These are phyloP conservation scores for Cercophora sp. DNA, from an alignment of 495 filamentous ascomycete species.

Conservation along the genomic window DNA sequence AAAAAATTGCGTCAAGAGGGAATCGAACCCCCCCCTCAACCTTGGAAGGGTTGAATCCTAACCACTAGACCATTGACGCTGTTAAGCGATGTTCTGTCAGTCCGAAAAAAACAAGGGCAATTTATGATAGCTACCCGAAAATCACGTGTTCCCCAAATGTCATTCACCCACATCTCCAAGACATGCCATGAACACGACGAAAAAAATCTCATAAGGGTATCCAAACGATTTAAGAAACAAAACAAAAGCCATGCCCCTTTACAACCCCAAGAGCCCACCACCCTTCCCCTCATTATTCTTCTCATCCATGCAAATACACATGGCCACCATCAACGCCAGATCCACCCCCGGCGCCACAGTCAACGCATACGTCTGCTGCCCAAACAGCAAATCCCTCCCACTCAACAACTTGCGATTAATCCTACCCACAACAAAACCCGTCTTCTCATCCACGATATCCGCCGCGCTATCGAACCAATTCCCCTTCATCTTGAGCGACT, in stretches of 20 bases:
- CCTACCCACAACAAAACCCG: slow-evolving; percentile 43
- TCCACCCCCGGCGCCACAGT: slow-evolving; percentile 58
- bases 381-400: slow-evolving; percentile 49
- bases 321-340: slow-evolving; percentile 53
- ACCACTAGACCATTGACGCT: slow-evolving; percentile 12
- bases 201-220: background rate
- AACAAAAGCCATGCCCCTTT: background rate
- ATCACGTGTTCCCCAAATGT: too few relatives aligned
- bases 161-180: too few relatives aligned
- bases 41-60: slow-evolving; percentile 12
- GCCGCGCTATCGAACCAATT: slow-evolving; percentile 48
- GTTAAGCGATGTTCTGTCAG: too few relatives aligned
- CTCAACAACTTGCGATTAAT: slow-evolving; percentile 55
- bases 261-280: background rate
- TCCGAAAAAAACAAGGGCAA: too few relatives aligned
- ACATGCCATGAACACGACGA: background rate
- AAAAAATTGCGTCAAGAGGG: slow-evolving; percentile 7
- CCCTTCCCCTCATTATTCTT: slow-evolving; percentile 46
- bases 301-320: slow-evolving; percentile 61
- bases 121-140: background rate
- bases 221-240: background rate
- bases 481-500: slow-evolving; percentile 34
- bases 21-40: slow-evolving; percentile 12
- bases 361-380: slow-evolving; percentile 58
- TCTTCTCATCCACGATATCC: slow-evolving; percentile 44